Conservation (phyloP, 805 yeast genomes). For the Tetrapisispora namnaoensis region DNA sequence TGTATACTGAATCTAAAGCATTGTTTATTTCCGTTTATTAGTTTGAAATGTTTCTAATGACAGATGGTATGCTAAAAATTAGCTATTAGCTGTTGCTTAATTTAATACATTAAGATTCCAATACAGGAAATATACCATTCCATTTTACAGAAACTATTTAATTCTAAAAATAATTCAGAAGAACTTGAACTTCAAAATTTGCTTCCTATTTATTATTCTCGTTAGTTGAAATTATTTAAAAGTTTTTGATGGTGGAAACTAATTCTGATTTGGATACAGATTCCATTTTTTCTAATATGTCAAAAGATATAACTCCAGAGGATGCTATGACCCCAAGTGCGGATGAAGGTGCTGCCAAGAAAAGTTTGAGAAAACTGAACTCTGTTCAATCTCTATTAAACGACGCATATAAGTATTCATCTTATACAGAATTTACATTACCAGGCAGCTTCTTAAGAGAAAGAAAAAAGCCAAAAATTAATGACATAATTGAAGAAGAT, state of each 20-base stretch:
- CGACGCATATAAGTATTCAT: slow-evolving; percentile 22
- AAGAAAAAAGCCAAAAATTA: slow-evolving; percentile 1
- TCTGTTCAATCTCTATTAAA: slow-evolving; percentile 15
- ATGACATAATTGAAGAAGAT: not conserved
- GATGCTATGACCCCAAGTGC: not conserved
- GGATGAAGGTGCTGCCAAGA: not conserved
- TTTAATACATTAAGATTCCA: no score
- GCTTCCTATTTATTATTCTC: not conserved
- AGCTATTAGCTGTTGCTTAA: no score
- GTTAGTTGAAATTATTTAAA: not conserved
- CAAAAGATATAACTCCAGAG: not conserved
- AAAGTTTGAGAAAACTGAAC: not conserved
- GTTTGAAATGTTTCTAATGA: no score
- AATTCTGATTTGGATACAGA: not conserved
- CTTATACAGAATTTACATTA: slow-evolving; percentile 17
- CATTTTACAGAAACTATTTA: no score
- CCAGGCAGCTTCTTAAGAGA: slow-evolving; percentile 20
- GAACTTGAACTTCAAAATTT: no score
- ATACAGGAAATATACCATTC: no score
- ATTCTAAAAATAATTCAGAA: no score
- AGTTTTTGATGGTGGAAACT: not conserved
- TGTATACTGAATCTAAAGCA: no score
- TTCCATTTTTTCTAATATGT: not conserved
- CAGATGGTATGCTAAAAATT: no score
- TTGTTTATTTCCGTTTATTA: no score